Evolutionary conservation across 2,329 filamentous ascomycete species (phyloP), one percentile per base, ranked within the genome.

Genomic region (Nannizziopsis barbatae): DNA sequence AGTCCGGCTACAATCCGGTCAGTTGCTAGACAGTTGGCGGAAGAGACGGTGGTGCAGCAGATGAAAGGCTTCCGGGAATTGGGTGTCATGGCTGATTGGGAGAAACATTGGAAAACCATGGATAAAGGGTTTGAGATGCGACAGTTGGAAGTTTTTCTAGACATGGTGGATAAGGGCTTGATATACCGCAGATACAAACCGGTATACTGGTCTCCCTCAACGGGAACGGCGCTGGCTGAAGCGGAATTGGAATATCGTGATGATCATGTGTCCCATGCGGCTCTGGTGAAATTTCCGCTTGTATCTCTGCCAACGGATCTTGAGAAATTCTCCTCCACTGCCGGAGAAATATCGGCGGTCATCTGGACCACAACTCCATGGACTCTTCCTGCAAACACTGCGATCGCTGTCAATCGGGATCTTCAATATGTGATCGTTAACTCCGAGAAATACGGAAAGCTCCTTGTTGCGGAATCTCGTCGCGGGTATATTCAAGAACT

Each of bases 331-430:
- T 56, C 63, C 2, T 55, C 61, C 20, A 57, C 72, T 2, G 62
- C 76, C 17, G 55, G 65, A 5, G 72, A 73, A 4, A 61, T 95
- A 9, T 83, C 76, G 62, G 86, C 84, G n/a, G 75, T 92, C n/a
- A 86, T 96, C 45, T 98, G 92, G 92, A 98, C 92, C 1, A 98
- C 92, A 0, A 98, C 92, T 0, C 92, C 92, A 0, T 98, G 92
- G 92, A 98, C 92, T 0, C 71, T 98, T 4, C 90, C 92, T 0
- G 89, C 90, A 1, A 98, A 98, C 63, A 80, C 80, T 61, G 89
- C 86, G 0, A 88, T 98, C 62, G 89, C 87, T 2, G 75, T 96
- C 32, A 80, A 87, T 57, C 71, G 77, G 5, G 79, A 85, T 35
- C 68, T 96, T 52, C 71, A 79, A 38, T 98, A 96, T 62, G 73